These are phyloP conservation scores for Suillus subluteus DNA, from an alignment of 768 basidiomycete genomes.

Conservation along the genomic window DNA sequence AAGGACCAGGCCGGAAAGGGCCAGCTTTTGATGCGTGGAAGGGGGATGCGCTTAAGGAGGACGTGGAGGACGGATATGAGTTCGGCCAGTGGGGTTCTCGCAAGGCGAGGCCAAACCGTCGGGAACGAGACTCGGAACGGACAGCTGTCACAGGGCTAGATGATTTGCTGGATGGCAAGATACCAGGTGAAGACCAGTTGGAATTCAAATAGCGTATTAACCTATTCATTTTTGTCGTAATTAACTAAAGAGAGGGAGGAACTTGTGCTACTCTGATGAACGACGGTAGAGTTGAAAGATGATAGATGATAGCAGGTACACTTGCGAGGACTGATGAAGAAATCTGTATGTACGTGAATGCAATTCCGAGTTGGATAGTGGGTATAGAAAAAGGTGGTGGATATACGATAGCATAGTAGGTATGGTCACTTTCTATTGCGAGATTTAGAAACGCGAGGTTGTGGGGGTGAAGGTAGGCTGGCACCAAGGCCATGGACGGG, in stretches of 20 bases:
- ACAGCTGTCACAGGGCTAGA: neutral
- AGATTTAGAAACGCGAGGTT: constrained; percentile 56
- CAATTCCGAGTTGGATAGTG: neutral
- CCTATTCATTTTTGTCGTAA: constrained; percentile 7
- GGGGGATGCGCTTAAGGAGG: constrained; percentile 30
- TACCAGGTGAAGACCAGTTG: neutral
- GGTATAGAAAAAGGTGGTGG: constrained; percentile 9
- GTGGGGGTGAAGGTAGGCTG: constrained; percentile 46
- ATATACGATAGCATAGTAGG: constrained; percentile 2
- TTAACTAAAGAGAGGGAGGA: constrained; percentile 1
- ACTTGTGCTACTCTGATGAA: neutral
- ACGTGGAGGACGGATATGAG: constrained; percentile 45
- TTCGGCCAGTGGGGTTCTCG: constrained; percentile 50
- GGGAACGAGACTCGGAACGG: neutral
- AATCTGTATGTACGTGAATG: constrained; percentile 7
- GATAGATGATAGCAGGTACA: constrained; percentile 11
- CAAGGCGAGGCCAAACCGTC: neutral
- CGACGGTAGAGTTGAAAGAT: constrained; percentile 2
- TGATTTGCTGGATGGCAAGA: neutral
- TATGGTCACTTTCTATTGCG: constrained; percentile 49
- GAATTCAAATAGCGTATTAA: constrained; percentile 9
- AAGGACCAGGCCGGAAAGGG: constrained; percentile 32
- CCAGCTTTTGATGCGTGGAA: constrained; percentile 45
- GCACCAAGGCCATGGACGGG: constrained; percentile 83
- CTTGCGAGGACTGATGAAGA: neutral